Evolutionary conservation across 805 yeast species (phyloP).

Genomic region (Sugiyamaella smithiae): DNA sequence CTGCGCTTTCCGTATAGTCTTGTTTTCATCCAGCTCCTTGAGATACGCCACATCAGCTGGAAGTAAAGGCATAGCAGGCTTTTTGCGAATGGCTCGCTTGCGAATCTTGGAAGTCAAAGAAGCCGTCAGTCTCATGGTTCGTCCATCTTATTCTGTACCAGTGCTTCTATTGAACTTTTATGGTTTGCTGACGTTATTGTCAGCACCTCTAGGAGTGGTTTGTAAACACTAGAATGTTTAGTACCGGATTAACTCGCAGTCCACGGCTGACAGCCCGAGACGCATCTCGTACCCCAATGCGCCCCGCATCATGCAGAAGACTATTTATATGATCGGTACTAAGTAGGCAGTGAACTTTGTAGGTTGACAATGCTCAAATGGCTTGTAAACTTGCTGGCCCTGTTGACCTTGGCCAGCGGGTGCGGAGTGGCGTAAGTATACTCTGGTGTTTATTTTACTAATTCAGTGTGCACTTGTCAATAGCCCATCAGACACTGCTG

Average conservation of each 20-base stretch:
- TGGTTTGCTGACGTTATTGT: too few species aligned
- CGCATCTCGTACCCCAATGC: too few species aligned
- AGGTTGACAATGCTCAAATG: neutral
- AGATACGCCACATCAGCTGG: conserved; percentile 23
- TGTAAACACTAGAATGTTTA: too few species aligned
- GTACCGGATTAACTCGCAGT: too few species aligned
- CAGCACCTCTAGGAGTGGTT: too few species aligned
- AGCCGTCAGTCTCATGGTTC: conserved; percentile 20
- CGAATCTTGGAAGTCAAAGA: conserved; percentile 14
- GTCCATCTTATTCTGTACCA: conserved; percentile 4
- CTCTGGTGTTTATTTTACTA: neutral
- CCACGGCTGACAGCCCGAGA: too few species aligned
- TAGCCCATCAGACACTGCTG: conserved; percentile 13
- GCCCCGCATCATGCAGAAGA: too few species aligned
- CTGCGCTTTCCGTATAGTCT: conserved; percentile 14
- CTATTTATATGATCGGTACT: too few species aligned
- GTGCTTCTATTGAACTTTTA: too few species aligned
- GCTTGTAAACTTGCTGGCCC: neutral
- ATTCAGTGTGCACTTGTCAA: conserved; percentile 18
- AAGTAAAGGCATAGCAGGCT: conserved; percentile 17
- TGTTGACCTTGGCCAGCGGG: neutral
- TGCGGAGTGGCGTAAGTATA: conserved; percentile 9
- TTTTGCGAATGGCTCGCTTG: conserved; percentile 6
- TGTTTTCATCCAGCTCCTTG: conserved; percentile 26
- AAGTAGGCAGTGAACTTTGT: too few species aligned